phyloP scores from a whole-genome alignment of 106 monocot genomes.

The Acorus gramineus region DNA sequence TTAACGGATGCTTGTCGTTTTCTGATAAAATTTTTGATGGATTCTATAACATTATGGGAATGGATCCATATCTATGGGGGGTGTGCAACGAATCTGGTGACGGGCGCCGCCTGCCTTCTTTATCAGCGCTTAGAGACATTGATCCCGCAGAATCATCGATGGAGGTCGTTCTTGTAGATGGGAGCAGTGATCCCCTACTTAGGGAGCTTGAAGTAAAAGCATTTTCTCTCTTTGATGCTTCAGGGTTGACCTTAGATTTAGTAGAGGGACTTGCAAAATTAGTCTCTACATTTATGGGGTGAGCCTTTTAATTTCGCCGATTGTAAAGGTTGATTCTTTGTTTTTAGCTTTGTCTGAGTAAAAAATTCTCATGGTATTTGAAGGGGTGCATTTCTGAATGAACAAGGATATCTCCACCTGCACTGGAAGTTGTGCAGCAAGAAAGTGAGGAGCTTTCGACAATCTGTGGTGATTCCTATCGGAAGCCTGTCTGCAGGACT shows the following conservation, averaged over 20 bases:
- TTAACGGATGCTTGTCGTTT: conserved; percentile 65
- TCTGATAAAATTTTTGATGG: conserved; percentile 53
- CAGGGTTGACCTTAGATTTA: conserved; percentile 35
- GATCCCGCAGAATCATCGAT: conserved; percentile 45
- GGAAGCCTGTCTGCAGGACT: conserved; percentile 46
- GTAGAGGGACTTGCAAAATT: conserved; percentile 39
- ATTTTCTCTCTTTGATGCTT: conserved; percentile 17
- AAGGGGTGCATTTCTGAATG: conserved; percentile 47
- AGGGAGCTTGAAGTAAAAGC: conserved; percentile 51
- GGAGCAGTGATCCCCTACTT: conserved; percentile 29
- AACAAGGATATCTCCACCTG: conserved; percentile 46
- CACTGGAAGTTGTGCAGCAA: conserved; percentile 59
- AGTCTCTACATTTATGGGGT: conserved; percentile 70
- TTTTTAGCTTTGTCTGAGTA: not conserved
- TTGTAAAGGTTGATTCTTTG: not conserved
- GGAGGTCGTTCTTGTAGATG: conserved; percentile 60
- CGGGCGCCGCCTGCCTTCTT: conserved; percentile 43
- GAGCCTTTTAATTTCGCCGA: conserved; percentile 2
- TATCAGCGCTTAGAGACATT: conserved; percentile 34
- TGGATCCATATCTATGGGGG: conserved; percentile 63
- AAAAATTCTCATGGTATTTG: conserved; percentile 7
- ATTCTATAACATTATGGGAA: conserved; percentile 63
- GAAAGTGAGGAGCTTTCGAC: conserved; percentile 30
- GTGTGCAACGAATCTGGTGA: conserved; percentile 68
- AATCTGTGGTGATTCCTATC: conserved; percentile 40